phyloP scores from a whole-genome alignment of 1,139 yeast genomes.

The Lodderomyces theae region DNA sequence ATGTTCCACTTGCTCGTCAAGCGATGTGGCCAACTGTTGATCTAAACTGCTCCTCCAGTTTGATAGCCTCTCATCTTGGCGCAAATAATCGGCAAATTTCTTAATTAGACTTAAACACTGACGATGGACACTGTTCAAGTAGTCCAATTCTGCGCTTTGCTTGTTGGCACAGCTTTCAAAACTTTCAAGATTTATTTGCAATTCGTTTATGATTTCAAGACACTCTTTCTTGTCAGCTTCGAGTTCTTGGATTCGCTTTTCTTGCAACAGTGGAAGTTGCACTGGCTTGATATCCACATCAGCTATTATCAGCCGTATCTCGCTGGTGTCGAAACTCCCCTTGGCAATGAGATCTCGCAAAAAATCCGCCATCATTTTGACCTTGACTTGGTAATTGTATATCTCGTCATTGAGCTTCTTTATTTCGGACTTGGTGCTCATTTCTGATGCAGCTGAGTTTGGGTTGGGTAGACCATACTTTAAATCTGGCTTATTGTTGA shows the following conservation, averaged over 20 bases:
- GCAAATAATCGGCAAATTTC: not conserved
- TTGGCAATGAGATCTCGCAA: constrained; percentile 37
- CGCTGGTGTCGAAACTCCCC: constrained; percentile 13
- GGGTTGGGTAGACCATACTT: not conserved
- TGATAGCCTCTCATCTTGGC: not conserved
- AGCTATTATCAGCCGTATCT: constrained; percentile 1
- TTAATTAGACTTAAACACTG: not conserved
- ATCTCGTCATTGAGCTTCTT: constrained; percentile 39
- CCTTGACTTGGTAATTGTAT: constrained; percentile 43
- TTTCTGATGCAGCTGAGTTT: not conserved
- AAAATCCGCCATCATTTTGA: constrained; percentile 41
- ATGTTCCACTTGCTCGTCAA: not conserved
- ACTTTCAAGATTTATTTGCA: constrained; percentile 35
- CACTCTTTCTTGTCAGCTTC: constrained; percentile 36
- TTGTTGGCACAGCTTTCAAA: constrained; percentile 35
- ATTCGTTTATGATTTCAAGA: constrained; percentile 36
- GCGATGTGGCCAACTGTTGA: not conserved
- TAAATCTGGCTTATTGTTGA: constrained; percentile 13
- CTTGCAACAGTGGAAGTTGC: not conserved
- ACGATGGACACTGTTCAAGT: not conserved
- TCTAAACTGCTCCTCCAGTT: not conserved
- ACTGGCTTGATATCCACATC: constrained; percentile 8
- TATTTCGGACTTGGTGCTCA: constrained; percentile 18
- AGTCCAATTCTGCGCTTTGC: constrained; percentile 14
- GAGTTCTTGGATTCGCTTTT: constrained; percentile 20